These are phyloP conservation scores for Lagenidium sp. DNA, from an alignment of 352 stramenopile genomes.

Conservation along the genomic window DNA sequence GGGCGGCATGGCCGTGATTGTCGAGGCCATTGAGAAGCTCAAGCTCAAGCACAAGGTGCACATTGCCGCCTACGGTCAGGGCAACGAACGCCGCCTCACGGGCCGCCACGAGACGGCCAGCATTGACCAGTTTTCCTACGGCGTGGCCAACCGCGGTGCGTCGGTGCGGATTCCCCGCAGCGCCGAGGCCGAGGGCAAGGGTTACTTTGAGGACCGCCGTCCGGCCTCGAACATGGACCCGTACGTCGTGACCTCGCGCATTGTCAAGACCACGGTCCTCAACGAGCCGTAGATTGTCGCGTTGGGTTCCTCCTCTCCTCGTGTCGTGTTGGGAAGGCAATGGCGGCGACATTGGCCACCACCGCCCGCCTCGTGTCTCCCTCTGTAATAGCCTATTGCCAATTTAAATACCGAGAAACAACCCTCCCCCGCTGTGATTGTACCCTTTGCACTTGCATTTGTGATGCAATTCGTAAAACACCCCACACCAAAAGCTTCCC, in stretches of 20 bases:
- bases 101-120: slow-evolving; percentile 94
- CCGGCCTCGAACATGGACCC: slow-evolving; percentile 98
- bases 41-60: slow-evolving; percentile 96
- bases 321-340: too few species aligned
- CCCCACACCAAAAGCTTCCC: too few species aligned
- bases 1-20: slow-evolving; percentile 90
- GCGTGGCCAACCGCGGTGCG: slow-evolving; percentile 95
- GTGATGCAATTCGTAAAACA: too few species aligned
- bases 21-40: slow-evolving; percentile 97
- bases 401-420: too few species aligned
- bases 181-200: slow-evolving; percentile 87
- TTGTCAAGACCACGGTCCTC: slow-evolving; percentile 94
- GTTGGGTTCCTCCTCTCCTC: too few species aligned
- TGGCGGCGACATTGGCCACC: too few species aligned
- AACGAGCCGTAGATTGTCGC: slow-evolving; percentile 46
- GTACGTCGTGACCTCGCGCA: slow-evolving; percentile 96
- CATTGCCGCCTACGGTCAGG: slow-evolving; percentile 94
- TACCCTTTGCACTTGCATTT: too few species aligned
- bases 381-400: too few species aligned
- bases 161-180: slow-evolving; percentile 90
- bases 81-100: slow-evolving; percentile 96
- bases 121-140: slow-evolving; percentile 96
- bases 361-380: too few species aligned
- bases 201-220: slow-evolving; percentile 94
- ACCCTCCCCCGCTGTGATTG: too few species aligned